phyloP scores from a whole-genome alignment of 108 stramenopile genomes.

The Fragilaria crotonensis region DNA sequence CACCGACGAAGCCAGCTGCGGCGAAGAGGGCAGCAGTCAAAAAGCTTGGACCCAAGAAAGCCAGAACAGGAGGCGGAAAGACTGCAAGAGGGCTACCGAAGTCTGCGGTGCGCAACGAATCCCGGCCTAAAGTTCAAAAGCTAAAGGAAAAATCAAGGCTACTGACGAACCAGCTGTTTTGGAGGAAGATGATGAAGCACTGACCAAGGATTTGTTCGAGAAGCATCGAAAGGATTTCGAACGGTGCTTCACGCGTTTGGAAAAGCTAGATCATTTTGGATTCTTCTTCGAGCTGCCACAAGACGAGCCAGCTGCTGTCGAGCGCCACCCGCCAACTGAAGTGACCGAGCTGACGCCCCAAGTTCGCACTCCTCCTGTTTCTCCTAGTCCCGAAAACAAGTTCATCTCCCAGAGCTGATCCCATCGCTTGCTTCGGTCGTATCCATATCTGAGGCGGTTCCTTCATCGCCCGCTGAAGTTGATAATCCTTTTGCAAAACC shows the following conservation, averaged over 20 bases:
- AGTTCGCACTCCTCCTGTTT: too few species aligned
- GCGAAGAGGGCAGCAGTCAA: not conserved
- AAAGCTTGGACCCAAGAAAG: not conserved
- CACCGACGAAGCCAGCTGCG: not conserved
- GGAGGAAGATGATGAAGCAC: constrained; percentile 10
- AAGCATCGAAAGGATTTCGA: constrained; percentile 73
- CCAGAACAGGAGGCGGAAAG: constrained; percentile 3
- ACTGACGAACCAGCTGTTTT: too few species aligned
- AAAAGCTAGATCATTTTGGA: constrained; percentile 66
- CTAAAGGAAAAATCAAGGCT: constrained; percentile 2
- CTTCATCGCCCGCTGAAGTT: too few species aligned
- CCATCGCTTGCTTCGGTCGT: too few species aligned
- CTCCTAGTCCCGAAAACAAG: too few species aligned
- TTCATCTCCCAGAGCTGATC: too few species aligned
- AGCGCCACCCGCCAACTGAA: too few species aligned
- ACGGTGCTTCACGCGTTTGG: constrained; percentile 40
- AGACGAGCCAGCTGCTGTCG: too few species aligned
- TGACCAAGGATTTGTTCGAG: constrained; percentile 31
- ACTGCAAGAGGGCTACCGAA: constrained; percentile 10
- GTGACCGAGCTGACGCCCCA: too few species aligned
- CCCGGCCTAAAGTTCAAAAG: too few species aligned
- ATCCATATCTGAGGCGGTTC: too few species aligned
- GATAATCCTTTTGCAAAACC: not conserved
- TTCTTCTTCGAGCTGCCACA: constrained; percentile 41
- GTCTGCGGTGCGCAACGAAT: too few species aligned